Evolutionary conservation across 2,329 filamentous ascomycete genomes (phyloP), one percentile per base, ranked within the genome.

Genomic region (Ascochyta koolunga): DNA sequence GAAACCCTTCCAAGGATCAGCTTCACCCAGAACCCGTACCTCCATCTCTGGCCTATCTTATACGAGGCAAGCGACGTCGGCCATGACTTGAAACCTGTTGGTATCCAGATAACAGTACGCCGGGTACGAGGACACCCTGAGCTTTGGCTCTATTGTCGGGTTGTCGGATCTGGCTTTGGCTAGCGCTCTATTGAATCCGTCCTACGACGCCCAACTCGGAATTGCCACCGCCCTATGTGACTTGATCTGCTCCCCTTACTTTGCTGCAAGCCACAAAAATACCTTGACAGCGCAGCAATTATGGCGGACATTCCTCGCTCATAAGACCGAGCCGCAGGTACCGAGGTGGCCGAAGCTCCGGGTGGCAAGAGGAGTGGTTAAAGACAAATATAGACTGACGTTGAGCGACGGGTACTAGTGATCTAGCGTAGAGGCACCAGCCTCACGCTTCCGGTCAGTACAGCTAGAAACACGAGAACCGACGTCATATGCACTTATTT

Each of bases 351-450:
- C 16, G 10, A 9, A 5, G 3, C 29, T 48, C 45, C 24, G 40
- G 18, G 41, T 44, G 51, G 41, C 41, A 40, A 42, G 13, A 9
- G 15, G 40, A 41, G 19, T 44, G 32, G 41, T 40, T 13, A n/a
- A 33, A 13, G 27, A 33, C 33, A 50, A 49, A 50, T 50, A 41
- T 54, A 54, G 51, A 49, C 5, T 51, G 19, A 40, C n/a, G 25
- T 35, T 32, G 8, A 11, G 5, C 24, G n/a, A 45, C 51, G 45
- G 36, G 46, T 33, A 39, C 46, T 55, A 50, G 39, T 24, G 36
- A 54, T 13, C 36, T 46, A 54, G 50, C 16, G 50, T 21, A n/a
- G 27, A 29, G 11, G 25, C 19, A 33, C 41, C 46, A 55, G 52
- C 45, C 47, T 55, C 25, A 35, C 46, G 36, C 45, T 55, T 45